A percentile compares a stretch with the other conserved stretches of the same genome.
Conservation (phyloP, 495 filamentous ascomycete genomes). For the Podospora conica region DNA sequence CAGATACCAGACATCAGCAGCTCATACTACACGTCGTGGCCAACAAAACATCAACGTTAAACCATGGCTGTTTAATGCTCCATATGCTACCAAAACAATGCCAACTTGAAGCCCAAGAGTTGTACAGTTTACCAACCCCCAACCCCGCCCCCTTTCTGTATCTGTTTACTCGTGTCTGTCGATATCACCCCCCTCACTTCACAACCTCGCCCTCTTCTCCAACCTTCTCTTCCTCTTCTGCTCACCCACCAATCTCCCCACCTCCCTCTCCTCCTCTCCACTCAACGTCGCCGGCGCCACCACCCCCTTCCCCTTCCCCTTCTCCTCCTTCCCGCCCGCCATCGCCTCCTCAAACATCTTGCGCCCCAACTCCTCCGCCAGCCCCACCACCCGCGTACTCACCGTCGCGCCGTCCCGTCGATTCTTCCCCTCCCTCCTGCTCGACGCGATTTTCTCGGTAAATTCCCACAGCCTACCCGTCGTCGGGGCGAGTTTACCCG, state of each 20-base stretch:
- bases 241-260: slow-evolving; percentile 31
- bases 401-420: slow-evolving; percentile 86
- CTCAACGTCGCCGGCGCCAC: slow-evolving; percentile 32
- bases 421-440: slow-evolving; percentile 88
- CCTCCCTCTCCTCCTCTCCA: slow-evolving; percentile 34
- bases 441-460: slow-evolving; percentile 76
- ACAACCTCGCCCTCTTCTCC: slow-evolving; percentile 46
- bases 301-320: slow-evolving; percentile 21
- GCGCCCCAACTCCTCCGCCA: slow-evolving; percentile 57
- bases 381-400: slow-evolving; percentile 66
- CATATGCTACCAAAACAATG: not conserved
- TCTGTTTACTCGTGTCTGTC: not conserved
- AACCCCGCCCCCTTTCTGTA: not conserved
- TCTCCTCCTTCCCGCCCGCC: slow-evolving; percentile 1
- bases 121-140: not conserved
- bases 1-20: not conserved
- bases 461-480: slow-evolving; percentile 82
- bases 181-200: not conserved
- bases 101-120: not conserved
- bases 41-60: not conserved
- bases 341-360: slow-evolving; percentile 43
- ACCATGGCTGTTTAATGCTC: not conserved
- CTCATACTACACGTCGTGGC: not conserved
- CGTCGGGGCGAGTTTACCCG: slow-evolving; percentile 52
- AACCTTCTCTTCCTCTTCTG: slow-evolving; percentile 37